A percentile compares a stretch with the other conserved stretches of the same genome.
phyloP scores from a whole-genome alignment of 768 basidiomycete genomes.

The Lactarius trivialis region DNA sequence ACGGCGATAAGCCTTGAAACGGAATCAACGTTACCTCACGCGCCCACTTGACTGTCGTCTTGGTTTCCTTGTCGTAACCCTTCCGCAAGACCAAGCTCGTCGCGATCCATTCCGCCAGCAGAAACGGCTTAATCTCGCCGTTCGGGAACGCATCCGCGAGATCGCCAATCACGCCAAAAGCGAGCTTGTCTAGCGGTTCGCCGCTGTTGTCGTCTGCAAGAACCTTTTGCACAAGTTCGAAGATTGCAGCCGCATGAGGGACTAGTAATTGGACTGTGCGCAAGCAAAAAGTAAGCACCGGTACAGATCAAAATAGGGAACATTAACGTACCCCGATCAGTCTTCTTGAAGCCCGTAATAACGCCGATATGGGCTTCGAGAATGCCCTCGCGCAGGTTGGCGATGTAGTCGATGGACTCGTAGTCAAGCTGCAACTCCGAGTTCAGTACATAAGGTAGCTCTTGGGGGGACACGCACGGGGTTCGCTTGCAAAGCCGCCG shows the following conservation, averaged over 20 bases:
- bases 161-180: conserved; percentile 87
- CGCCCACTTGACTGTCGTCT: conserved; percentile 90
- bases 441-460: neutral
- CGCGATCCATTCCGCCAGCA: conserved; percentile 77
- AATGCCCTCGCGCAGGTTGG: conserved; percentile 86
- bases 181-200: conserved; percentile 66
- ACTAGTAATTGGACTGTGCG: conserved; percentile 47
- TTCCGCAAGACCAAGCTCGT: conserved; percentile 65
- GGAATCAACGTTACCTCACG: conserved; percentile 57
- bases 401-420: conserved; percentile 89
- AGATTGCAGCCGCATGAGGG: conserved; percentile 62
- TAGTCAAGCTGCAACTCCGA: conserved; percentile 57
- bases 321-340: conserved; percentile 53
- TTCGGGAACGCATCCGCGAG: conserved; percentile 81
- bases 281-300: conserved; percentile 3
- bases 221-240: conserved; percentile 77
- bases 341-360: conserved; percentile 83
- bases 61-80: conserved; percentile 70
- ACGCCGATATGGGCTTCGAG: conserved; percentile 96
- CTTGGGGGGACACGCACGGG: conserved; percentile 50
- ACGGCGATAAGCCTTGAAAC: conserved; percentile 3
- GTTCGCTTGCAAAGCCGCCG: conserved; percentile 80
- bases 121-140: conserved; percentile 71
- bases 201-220: conserved; percentile 77
- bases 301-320: neutral